A percentile compares a stretch with the other conserved stretches of the same genome.
Conservation (phyloP, 2,329 filamentous ascomycete genomes). For the Fusarium guadeloupense region DNA sequence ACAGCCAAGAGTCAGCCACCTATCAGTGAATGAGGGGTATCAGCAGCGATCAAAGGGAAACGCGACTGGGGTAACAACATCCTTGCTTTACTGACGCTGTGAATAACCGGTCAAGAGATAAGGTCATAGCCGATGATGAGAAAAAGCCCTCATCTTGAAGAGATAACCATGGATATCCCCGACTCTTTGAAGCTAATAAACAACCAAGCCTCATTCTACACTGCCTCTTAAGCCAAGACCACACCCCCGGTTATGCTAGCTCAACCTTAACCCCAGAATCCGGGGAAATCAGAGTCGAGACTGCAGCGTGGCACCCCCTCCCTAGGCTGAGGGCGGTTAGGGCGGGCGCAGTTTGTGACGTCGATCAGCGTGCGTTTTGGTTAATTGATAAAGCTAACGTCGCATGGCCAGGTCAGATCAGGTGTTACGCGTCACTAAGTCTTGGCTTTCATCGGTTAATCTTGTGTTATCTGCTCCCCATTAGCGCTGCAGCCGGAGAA, state of each 20-base stretch:
- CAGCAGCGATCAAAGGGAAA: constrained; percentile 12
- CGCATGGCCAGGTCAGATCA: not conserved
- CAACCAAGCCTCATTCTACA: not conserved
- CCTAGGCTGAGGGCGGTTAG: not conserved
- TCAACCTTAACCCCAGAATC: constrained; percentile 8
- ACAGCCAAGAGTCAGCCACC: constrained; percentile 27
- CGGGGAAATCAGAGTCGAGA: not conserved
- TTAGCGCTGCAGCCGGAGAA: not conserved
- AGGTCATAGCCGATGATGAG: not conserved
- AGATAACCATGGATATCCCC: not conserved
- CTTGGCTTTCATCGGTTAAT: not conserved
- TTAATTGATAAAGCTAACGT: not conserved
- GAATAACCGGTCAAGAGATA: constrained; percentile 2
- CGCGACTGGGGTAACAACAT: not conserved
- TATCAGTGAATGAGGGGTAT: constrained; percentile 18
- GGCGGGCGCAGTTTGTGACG: not conserved
- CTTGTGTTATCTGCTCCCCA: not conserved
- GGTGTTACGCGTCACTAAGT: not conserved
- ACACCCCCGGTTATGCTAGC: not conserved
- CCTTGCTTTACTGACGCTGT: not conserved
- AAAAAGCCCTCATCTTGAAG: not conserved
- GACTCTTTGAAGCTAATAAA: not conserved
- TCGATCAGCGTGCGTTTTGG: not conserved
- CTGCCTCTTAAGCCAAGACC: not conserved
- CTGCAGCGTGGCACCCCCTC: no score